Conservation (phyloP, 306 rosid species). For the Vicia sativa region DNA sequence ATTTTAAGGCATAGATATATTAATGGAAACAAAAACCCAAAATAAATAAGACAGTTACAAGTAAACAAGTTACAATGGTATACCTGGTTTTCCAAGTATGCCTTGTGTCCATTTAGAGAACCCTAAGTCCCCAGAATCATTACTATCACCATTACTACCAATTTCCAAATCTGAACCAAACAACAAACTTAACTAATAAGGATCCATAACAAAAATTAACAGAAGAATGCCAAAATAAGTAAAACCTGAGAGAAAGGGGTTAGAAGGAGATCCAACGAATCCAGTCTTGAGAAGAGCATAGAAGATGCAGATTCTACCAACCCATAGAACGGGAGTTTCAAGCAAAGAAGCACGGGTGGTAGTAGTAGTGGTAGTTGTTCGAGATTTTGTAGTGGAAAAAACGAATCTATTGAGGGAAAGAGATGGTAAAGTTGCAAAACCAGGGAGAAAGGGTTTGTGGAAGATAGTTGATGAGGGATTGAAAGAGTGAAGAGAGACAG, state of each 20-base stretch:
- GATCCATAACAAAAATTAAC: neutral
- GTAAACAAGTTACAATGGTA: neutral
- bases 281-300: slow-evolving; percentile 88
- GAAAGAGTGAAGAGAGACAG: slow-evolving; percentile 34
- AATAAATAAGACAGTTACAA: no score
- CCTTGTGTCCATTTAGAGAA: slow-evolving; percentile 80
- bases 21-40: no score
- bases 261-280: slow-evolving; percentile 83
- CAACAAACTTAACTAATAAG: slow-evolving; percentile 3
- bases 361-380: neutral
- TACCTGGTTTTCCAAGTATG: slow-evolving; percentile 85
- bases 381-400: slow-evolving; percentile 32
- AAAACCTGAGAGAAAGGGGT: slow-evolving; percentile 79
- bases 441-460: slow-evolving; percentile 59
- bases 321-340: slow-evolving; percentile 87
- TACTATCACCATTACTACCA: slow-evolving; percentile 44
- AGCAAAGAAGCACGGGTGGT: slow-evolving; percentile 62
- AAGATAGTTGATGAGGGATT: slow-evolving; percentile 36
- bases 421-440: slow-evolving; percentile 33
- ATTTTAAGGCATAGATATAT: neutral
- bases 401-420: slow-evolving; percentile 45
- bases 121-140: slow-evolving; percentile 71
- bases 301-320: slow-evolving; percentile 79
- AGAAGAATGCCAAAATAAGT: neutral
- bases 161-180: slow-evolving; percentile 58